Evolutionary conservation across 176 grass and related monocot genomes (phyloP), one percentile per base, ranked within the genome.

Genomic region (Saccharum spontaneum): DNA sequence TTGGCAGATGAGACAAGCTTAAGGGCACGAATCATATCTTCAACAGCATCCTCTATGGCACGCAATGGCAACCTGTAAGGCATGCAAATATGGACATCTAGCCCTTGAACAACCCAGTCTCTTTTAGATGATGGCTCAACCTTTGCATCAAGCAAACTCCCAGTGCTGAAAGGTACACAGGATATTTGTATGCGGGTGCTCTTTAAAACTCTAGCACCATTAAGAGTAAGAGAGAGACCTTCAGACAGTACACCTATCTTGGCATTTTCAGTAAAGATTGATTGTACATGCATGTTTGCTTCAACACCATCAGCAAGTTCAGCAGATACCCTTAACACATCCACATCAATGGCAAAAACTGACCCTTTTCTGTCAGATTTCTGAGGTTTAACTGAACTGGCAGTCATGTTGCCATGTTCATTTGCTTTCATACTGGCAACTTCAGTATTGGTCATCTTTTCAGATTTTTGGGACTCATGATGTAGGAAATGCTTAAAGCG

Each of bases 231-330:
- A 86, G 88, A 93, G 82, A 99, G 88, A 18, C 97, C 97, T 84
- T 99, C 97, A 64, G 91, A 88, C 77, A 99, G 71, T 75, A 96
- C 76, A 84, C 97, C 97, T 87, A 99, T 99, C 78, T 94, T 96
- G 65, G 84, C 92, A 94, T 99, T 92, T 91, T 99, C 97, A 20
- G 97, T 93, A 79, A 99, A 99, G 41, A 99, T 99, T 84, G 97
- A 99, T 86, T 99, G 97, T 33, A 91, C 88, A 59, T 92, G 87
- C 67, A 99, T 87, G 78, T 89, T 89, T 85, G 91, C 94, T 83
- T 94, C 92, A 46, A 99, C 97, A 72, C 97, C 97, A 84, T 96
- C 97, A 36, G 97, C 97, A 52, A 99, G 83, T 79, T 89, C 90
- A 82, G 93, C 97, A 70, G 91, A 90, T 83, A 99, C 79, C 88